Conservation (phyloP, 2,329 filamentous ascomycete genomes). For the Orbilia oligospora region DNA sequence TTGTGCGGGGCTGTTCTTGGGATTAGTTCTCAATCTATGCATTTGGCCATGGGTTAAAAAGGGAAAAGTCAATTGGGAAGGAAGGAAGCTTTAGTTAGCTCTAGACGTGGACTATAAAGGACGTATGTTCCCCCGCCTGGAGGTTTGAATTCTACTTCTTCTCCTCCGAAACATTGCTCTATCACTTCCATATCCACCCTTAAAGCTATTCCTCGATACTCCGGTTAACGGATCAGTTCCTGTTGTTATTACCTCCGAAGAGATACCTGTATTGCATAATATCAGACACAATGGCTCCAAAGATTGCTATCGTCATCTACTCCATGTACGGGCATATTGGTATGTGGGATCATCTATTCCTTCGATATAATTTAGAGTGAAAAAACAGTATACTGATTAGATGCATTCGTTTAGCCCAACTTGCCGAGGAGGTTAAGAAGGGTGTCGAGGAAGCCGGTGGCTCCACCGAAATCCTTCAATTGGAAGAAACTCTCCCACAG, state of each 20-base stretch:
- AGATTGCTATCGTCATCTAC: conserved; percentile 93
- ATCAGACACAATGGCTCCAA: conserved; percentile 79
- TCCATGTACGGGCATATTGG: conserved; percentile 92
- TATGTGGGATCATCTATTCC: conserved; percentile 13
- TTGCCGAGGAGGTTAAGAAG: conserved; percentile 91
- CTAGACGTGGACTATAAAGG: conserved; percentile 9
- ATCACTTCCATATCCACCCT: conserved; percentile 12
- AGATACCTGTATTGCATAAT: conserved; percentile 25
- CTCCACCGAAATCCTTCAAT: conserved; percentile 84
- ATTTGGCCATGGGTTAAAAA: conserved; percentile 1
- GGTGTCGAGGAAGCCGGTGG: conserved; percentile 92
- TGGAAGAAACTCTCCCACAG: conserved; percentile 86
- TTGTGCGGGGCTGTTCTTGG: conserved; percentile 24
- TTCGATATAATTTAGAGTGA: neutral
- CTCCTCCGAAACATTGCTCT: neutral
- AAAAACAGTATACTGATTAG: conserved; percentile 23
- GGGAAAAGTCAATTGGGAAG: conserved; percentile 15
- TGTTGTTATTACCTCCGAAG: conserved; percentile 35
- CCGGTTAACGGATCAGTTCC: conserved; percentile 23
- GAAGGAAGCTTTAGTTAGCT: conserved; percentile 6
- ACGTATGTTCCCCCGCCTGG: conserved; percentile 10
- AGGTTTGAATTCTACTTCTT: neutral
- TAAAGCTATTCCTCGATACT: conserved; percentile 10
- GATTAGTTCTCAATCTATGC: neutral
- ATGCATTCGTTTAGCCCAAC: conserved; percentile 66